Evolutionary conservation across 768 basidiomycete species (phyloP).

Genomic region (Serendipita sp.): DNA sequence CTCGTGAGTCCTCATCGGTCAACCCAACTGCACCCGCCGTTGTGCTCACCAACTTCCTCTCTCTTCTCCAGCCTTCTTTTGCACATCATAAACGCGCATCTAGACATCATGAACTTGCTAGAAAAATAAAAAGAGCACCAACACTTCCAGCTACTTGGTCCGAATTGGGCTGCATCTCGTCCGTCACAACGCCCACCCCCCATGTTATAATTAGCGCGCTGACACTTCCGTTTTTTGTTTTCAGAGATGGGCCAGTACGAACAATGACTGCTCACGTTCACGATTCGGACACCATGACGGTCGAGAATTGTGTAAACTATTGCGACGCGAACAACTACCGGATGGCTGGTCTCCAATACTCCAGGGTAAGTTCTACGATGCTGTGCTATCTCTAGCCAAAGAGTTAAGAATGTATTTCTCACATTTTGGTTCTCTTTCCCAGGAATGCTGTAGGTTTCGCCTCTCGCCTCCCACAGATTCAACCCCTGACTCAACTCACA

Average conservation of each 20-base stretch:
- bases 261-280: conserved; percentile 37
- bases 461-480: conserved; percentile 3
- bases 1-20: not conserved
- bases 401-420: not conserved
- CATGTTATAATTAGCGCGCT: not conserved
- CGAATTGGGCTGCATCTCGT: conserved; percentile 16
- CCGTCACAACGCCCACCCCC: not conserved
- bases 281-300: conserved; percentile 41
- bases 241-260: conserved; percentile 42
- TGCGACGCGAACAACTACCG: conserved; percentile 34
- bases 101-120: not conserved
- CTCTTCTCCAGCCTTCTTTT: not conserved
- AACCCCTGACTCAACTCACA: conserved; percentile 1
- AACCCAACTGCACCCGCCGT: not conserved
- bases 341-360: conserved; percentile 59
- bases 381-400: not conserved
- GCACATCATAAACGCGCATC: not conserved
- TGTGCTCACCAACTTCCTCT: not conserved
- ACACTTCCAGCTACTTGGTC: conserved; percentile 17
- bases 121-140: conserved; percentile 1
- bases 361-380: conserved; percentile 20
- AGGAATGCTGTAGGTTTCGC: conserved; percentile 38
- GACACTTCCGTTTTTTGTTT: not conserved
- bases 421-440: not conserved
- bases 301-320: conserved; percentile 33